Evolutionary conservation across 345 rosid genomes (phyloP).

Genomic region (Diplotaxis tenuifolia): DNA sequence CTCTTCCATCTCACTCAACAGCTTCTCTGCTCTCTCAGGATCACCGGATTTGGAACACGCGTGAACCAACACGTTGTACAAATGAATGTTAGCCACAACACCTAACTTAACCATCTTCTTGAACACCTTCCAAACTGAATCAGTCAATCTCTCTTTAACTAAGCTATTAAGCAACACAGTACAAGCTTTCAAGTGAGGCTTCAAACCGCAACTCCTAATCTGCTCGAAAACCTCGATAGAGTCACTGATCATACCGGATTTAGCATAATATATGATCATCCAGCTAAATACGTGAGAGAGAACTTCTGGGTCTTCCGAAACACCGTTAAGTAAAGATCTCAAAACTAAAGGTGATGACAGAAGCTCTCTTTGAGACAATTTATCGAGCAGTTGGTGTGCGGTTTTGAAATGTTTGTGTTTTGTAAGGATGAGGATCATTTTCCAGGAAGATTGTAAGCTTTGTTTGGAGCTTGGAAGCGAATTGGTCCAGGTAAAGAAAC

Average conservation of each 20-base stretch:
- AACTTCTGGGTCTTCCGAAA: conserved; percentile 56
- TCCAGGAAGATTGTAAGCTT: conserved; percentile 70
- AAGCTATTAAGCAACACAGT: conserved; percentile 70
- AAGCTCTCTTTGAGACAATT: conserved; percentile 64
- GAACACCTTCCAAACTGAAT: conserved; percentile 73
- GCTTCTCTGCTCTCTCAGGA: conserved; percentile 60
- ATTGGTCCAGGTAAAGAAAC: conserved; percentile 58
- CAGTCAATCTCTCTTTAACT: conserved; percentile 65
- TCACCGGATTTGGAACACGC: conserved; percentile 85
- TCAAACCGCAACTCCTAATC: conserved; percentile 49
- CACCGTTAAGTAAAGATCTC: conserved; percentile 49
- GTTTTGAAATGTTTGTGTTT: conserved; percentile 62
- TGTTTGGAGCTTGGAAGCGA: conserved; percentile 52
- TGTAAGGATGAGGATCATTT: conserved; percentile 68
- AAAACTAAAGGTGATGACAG: conserved; percentile 70
- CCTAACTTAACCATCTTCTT: conserved; percentile 79
- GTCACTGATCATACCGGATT: conserved; percentile 62
- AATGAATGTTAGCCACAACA: conserved; percentile 63
- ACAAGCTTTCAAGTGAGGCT: conserved; percentile 86
- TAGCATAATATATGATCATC: conserved; percentile 64
- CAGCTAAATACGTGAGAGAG: conserved; percentile 82
- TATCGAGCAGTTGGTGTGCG: conserved; percentile 81
- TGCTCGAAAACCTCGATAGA: conserved; percentile 75
- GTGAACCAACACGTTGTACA: conserved; percentile 83
- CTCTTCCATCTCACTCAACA: conserved; percentile 77